A percentile compares a stretch with the other conserved stretches of the same genome.
phyloP scores from a whole-genome alignment of 2,329 filamentous ascomycete genomes.

The Penicillium hesseltinei region DNA sequence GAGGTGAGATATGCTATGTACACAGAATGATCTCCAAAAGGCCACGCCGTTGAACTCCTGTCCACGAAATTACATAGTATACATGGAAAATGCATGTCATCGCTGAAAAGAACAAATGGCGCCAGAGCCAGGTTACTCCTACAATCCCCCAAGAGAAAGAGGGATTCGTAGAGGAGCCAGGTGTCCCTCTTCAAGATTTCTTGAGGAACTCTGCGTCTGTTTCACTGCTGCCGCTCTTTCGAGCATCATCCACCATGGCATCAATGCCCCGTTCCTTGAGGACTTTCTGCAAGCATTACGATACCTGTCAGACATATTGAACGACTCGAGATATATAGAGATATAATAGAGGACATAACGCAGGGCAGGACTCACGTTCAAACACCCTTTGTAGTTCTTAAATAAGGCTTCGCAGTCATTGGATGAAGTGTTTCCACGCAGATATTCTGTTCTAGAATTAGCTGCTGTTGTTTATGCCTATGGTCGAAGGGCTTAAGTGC shows the following conservation, averaged over 20 bases:
- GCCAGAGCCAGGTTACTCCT: background rate
- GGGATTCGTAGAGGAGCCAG: background rate
- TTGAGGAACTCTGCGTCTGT: constrained; percentile 71
- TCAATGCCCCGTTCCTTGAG: constrained; percentile 89
- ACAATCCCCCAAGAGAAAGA: background rate
- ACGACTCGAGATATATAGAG: background rate
- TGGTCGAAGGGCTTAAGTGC: constrained; percentile 1
- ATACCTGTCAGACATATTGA: background rate
- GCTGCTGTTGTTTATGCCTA: background rate
- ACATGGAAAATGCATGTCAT: constrained; percentile 1
- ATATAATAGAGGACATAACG: background rate
- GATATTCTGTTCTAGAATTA: constrained; percentile 65
- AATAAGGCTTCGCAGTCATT: constrained; percentile 88
- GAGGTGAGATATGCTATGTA: constrained; percentile 6
- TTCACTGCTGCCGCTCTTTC: constrained; percentile 77
- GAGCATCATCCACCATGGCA: constrained; percentile 84
- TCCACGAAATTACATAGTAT: background rate
- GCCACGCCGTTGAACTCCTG: constrained; percentile 1
- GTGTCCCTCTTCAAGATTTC: constrained; percentile 19
- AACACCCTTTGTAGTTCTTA: constrained; percentile 80
- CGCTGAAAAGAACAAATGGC: constrained; percentile 4
- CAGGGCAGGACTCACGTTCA: constrained; percentile 61
- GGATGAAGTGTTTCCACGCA: constrained; percentile 76
- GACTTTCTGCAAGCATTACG: constrained; percentile 62
- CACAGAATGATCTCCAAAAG: background rate